Evolutionary conservation across 139 green algal genomes (phyloP).

Genomic region (Pseudopediastrum boryanum): DNA sequence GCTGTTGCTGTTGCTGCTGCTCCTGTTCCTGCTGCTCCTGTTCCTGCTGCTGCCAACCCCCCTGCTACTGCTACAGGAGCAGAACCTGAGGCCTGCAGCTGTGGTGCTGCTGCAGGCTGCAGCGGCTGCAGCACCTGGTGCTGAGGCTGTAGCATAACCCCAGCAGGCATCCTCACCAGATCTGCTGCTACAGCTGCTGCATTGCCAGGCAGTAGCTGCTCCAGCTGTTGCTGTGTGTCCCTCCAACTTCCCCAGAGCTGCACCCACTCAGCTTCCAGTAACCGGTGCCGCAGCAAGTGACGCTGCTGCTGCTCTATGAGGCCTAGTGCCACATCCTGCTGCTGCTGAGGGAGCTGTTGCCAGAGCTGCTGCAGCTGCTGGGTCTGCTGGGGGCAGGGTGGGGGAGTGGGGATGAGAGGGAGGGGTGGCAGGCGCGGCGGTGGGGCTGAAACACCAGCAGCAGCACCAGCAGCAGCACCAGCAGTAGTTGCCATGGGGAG

Average conservation of each 20-base stretch:
- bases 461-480: conserved; percentile 3
- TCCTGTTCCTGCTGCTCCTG: conserved; percentile 5
- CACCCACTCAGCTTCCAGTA: conserved; percentile 15
- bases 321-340: conserved; percentile 10
- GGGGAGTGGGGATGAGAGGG: not conserved
- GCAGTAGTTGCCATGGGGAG: too few species aligned
- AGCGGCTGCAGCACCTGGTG: not conserved
- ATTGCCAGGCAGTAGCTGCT: not conserved
- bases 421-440: not conserved
- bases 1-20: not conserved
- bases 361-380: not conserved
- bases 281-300: conserved; percentile 17
- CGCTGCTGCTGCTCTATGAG: conserved; percentile 33
- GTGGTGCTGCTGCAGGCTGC: not conserved
- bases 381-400: not conserved
- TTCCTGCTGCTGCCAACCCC: not conserved
- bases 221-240: not conserved
- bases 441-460: not conserved
- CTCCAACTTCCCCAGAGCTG: conserved; percentile 21
- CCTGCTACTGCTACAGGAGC: not conserved
- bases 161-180: not conserved
- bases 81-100: not conserved
- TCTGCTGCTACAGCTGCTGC: conserved; percentile 6
- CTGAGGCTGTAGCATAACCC: not conserved
- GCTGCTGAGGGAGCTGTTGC: not conserved